phyloP scores from a whole-genome alignment of 2,329 filamentous ascomycete species.

The Aureobasidium zeae region DNA sequence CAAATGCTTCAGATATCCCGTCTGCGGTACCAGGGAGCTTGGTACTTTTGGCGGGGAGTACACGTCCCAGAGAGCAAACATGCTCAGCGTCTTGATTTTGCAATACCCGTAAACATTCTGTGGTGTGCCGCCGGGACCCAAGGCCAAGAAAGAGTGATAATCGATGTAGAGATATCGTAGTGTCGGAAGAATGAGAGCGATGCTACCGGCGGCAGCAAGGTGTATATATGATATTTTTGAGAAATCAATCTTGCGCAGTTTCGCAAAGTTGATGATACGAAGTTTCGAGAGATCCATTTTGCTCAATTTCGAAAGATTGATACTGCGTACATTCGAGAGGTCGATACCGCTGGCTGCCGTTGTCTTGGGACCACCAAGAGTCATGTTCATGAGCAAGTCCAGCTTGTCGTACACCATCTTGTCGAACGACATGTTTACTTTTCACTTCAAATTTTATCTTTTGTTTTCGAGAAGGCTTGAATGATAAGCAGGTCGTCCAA shows the following conservation, averaged over 20 bases:
- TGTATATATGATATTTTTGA: conserved; percentile 5
- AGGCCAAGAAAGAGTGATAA: conserved; percentile 64
- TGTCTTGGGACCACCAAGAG: too few species aligned
- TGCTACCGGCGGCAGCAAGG: conserved; percentile 16
- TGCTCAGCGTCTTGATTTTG: conserved; percentile 60
- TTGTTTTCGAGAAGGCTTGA: too few species aligned
- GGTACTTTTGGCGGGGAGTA: conserved; percentile 50
- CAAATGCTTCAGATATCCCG: conserved; percentile 53
- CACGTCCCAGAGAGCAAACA: conserved; percentile 64
- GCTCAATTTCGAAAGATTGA: too few species aligned
- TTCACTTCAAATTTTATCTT: too few species aligned
- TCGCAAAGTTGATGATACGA: too few species aligned
- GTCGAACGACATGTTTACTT: too few species aligned
- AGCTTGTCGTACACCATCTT: too few species aligned
- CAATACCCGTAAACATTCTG: conserved; percentile 64
- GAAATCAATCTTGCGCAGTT: neutral
- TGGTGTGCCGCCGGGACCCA: conserved; percentile 74
- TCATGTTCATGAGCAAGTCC: too few species aligned
- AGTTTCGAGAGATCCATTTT: too few species aligned
- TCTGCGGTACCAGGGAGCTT: conserved; percentile 42
- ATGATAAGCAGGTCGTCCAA: too few species aligned
- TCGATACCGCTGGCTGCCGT: too few species aligned
- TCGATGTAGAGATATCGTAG: conserved; percentile 49
- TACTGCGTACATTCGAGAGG: too few species aligned
- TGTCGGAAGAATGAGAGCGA: conserved; percentile 34